phyloP scores from a whole-genome alignment of 1,139 yeast genomes.

The Candida glucosophila region DNA sequence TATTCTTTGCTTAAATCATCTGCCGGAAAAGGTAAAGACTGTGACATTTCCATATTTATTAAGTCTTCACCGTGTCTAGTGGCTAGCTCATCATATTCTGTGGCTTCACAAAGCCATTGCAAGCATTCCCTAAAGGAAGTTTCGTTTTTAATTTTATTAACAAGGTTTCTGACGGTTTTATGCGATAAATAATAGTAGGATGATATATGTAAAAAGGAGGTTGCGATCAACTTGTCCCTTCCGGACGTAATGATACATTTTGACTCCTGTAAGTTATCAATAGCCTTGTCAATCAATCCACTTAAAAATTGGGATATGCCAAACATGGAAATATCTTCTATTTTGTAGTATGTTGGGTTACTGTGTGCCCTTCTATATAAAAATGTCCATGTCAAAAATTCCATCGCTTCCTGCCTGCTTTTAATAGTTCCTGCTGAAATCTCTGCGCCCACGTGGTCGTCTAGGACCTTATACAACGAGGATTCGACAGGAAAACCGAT shows the following conservation, averaged over 20 bases:
- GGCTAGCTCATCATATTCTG: constrained; percentile 87
- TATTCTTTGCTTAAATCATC: constrained; percentile 56
- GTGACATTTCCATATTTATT: constrained; percentile 84
- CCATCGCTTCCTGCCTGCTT: constrained; percentile 82
- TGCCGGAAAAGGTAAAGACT: constrained; percentile 69
- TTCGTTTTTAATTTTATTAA: constrained; percentile 40
- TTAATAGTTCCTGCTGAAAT: constrained; percentile 80
- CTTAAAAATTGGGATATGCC: constrained; percentile 71
- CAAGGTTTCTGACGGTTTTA: constrained; percentile 67
- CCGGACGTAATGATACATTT: constrained; percentile 57
- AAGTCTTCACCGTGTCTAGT: constrained; percentile 94
- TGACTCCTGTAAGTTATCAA: constrained; percentile 62
- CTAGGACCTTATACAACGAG: constrained; percentile 83
- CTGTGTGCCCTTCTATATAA: constrained; percentile 88
- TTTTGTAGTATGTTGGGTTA: constrained; percentile 91
- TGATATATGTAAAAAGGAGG: constrained; percentile 78
- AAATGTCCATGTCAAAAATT: constrained; percentile 92
- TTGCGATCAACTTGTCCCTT: constrained; percentile 47
- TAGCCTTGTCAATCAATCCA: constrained; percentile 59
- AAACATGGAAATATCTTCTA: constrained; percentile 58
- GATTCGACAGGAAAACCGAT: constrained; percentile 98
- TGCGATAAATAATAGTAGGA: constrained; percentile 93
- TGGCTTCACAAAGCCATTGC: constrained; percentile 65
- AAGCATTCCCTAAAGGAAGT: constrained; percentile 65
- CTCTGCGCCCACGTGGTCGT: constrained; percentile 95